phyloP scores from a whole-genome alignment of 495 filamentous ascomycete genomes.

The Darksidea phi region DNA sequence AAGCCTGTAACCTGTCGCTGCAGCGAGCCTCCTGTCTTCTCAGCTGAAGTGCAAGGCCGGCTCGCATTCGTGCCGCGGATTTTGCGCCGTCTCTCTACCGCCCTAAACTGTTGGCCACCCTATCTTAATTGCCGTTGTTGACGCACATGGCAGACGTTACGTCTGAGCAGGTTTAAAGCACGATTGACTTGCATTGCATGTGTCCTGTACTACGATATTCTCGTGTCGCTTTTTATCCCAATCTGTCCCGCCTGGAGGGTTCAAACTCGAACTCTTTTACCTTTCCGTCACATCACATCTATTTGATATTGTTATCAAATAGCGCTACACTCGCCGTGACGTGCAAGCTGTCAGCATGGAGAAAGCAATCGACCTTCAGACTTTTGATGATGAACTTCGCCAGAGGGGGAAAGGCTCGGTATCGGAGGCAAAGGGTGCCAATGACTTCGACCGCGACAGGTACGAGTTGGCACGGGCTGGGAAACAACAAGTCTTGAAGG shows the following conservation, averaged over 20 bases:
- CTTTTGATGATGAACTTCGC: constrained; percentile 22
- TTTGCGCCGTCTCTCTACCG: constrained; percentile 4
- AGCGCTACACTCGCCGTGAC: no score
- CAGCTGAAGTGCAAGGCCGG: constrained; percentile 1
- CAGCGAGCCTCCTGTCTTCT: constrained; percentile 4
- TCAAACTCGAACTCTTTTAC: background rate
- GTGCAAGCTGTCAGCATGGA: constrained; percentile 16
- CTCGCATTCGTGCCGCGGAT: background rate
- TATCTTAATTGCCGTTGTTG: constrained; percentile 2
- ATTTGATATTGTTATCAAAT: no score
- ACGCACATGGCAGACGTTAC: constrained; percentile 24
- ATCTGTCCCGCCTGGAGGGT: background rate
- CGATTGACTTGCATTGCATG: constrained; percentile 32
- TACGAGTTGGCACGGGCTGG: constrained; percentile 25
- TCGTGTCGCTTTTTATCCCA: constrained; percentile 4
- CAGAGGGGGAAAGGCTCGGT: constrained; percentile 1
- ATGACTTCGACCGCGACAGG: constrained; percentile 23
- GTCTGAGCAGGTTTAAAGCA: constrained; percentile 1
- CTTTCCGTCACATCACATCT: background rate
- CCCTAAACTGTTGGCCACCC: background rate
- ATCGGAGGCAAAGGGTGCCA: constrained; percentile 6
- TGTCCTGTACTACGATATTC: constrained; percentile 10
- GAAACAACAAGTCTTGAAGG: constrained; percentile 26
- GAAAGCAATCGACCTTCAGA: constrained; percentile 22
- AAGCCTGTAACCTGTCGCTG: background rate